Percentiles rank a stretch among this genome's conserved stretches.
Evolutionary conservation across 1,139 yeast genomes (phyloP).

Genomic region (Kodamaea plutei): DNA sequence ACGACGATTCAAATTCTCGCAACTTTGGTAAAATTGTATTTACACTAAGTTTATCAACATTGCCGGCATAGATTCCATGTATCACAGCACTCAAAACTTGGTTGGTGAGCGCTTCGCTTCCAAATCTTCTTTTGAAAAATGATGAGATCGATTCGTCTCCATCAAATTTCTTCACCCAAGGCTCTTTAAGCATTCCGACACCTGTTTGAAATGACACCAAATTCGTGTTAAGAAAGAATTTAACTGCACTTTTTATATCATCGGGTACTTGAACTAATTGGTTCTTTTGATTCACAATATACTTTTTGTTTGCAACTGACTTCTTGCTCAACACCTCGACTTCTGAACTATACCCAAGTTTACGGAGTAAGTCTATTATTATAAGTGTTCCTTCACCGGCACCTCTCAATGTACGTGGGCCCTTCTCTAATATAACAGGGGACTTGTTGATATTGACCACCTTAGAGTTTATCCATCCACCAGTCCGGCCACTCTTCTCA

Average conservation of each 20-base stretch:
- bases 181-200: slow-evolving; percentile 38
- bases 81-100: slow-evolving; percentile 75
- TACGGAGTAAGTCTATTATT: slow-evolving; percentile 52
- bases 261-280: slow-evolving; percentile 54
- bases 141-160: slow-evolving; percentile 70
- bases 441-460: slow-evolving; percentile 7
- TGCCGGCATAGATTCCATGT: slow-evolving; percentile 93
- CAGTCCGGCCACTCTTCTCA: slow-evolving; percentile 53
- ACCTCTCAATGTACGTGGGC: slow-evolving; percentile 73
- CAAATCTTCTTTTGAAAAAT: slow-evolving; percentile 69
- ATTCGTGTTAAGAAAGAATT: slow-evolving; percentile 41
- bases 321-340: slow-evolving; percentile 46
- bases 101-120: slow-evolving; percentile 49
- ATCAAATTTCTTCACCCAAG: slow-evolving; percentile 25
- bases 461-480: slow-evolving; percentile 76
- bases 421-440: slow-evolving; percentile 52
- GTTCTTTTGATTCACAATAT: slow-evolving; percentile 39
- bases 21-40: slow-evolving; percentile 51
- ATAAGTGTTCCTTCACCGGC: slow-evolving; percentile 62
- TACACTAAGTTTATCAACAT: slow-evolving; percentile 62
- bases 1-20: slow-evolving; percentile 51
- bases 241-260: slow-evolving; percentile 29
- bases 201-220: slow-evolving; percentile 25
- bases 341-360: slow-evolving; percentile 37
- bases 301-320: slow-evolving; percentile 61